Conservation (phyloP, 768 basidiomycete genomes). For the Pleurotus sapidus region DNA sequence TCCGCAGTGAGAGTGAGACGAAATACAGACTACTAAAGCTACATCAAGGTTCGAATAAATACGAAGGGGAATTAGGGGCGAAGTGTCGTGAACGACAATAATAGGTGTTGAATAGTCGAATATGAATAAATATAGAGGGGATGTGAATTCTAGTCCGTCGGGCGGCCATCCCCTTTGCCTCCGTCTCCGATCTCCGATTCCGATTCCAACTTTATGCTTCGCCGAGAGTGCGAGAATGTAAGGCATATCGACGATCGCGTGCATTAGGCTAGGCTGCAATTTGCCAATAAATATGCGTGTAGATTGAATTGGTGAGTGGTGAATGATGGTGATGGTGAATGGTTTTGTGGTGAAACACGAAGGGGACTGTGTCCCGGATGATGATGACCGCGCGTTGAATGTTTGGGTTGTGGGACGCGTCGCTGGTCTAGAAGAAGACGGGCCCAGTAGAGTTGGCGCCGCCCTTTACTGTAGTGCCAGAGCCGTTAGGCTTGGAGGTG, state of each 20-base stretch:
- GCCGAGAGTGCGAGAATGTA: not conserved
- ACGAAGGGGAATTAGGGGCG: not conserved
- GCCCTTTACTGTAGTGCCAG: conserved; percentile 43
- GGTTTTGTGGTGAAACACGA: not conserved
- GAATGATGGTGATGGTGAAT: conserved; percentile 10
- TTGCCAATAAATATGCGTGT: not conserved
- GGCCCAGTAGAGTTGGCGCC: conserved; percentile 50
- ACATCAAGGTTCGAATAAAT: not conserved
- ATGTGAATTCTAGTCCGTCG: not conserved
- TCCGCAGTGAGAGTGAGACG: not conserved
- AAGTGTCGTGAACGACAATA: not conserved
- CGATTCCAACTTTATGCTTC: not conserved
- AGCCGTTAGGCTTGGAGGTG: conserved; percentile 31
- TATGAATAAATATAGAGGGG: not conserved
- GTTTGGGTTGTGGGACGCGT: conserved; percentile 12
- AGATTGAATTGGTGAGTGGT: not conserved
- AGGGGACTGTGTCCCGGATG: not conserved
- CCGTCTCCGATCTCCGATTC: conserved; percentile 2
- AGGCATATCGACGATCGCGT: not conserved
- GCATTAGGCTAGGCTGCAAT: not conserved
- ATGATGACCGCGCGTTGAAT: conserved; percentile 10
- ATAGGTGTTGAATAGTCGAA: not conserved
- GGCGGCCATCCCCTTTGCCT: not conserved
- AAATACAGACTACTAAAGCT: conserved; percentile 5
- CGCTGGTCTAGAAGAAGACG: conserved; percentile 54